Conservation (phyloP, 179 eudicot genomes). For the Heliamphora pulchella region DNA sequence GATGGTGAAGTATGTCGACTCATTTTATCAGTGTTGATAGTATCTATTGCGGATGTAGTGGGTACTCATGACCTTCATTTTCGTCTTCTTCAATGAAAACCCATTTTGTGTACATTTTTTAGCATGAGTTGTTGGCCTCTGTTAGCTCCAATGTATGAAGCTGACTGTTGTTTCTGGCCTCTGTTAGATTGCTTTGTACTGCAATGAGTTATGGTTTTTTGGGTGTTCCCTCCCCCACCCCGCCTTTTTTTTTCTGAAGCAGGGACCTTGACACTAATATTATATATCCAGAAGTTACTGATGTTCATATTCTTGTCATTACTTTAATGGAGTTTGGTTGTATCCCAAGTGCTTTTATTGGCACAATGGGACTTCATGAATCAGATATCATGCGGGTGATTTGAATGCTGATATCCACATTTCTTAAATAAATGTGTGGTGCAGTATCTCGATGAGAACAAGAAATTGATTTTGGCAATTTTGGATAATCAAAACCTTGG, state of each 20-base stretch:
- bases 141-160: neutral
- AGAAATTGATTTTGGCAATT: constrained; percentile 83
- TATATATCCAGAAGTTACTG: neutral
- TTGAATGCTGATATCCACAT: constrained; percentile 5
- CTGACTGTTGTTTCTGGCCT: constrained; percentile 6
- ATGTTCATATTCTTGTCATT: neutral
- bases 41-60: neutral
- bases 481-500: constrained; percentile 94
- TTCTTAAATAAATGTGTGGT: constrained; percentile 15
- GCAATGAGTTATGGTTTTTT: neutral
- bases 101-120: neutral
- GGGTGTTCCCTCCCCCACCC: too few relatives aligned
- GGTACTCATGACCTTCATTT: neutral
- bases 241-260: neutral
- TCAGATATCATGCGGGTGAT: neutral
- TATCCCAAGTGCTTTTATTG: neutral
- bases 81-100: neutral
- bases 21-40: neutral
- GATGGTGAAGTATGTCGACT: neutral
- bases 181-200: neutral
- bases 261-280: neutral
- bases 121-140: neutral
- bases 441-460: constrained; percentile 95
- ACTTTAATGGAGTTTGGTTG: neutral
- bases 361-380: neutral